Evolutionary conservation across 1,139 yeast species (phyloP).

Genomic region (Pichia sp.): DNA sequence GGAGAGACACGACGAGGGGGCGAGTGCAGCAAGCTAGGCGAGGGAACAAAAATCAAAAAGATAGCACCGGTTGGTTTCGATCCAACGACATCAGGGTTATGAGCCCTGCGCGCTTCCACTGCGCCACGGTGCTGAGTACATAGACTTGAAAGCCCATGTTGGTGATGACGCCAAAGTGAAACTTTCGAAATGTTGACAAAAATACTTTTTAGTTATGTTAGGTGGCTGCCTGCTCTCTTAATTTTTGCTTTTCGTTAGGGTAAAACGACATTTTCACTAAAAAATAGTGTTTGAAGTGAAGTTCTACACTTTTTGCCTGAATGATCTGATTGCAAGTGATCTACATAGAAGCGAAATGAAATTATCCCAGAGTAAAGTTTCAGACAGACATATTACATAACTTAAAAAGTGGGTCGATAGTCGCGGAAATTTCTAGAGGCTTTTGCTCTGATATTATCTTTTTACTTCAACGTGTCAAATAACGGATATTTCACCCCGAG

Average conservation of each 20-base stretch:
- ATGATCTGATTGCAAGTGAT: too few relatives aligned
- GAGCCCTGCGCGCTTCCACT: slow-evolving; percentile 35
- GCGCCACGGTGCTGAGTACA: slow-evolving; percentile 29
- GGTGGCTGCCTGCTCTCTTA: too few relatives aligned
- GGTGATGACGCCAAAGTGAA: background rate
- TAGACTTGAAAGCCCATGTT: background rate
- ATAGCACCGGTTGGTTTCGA: slow-evolving; percentile 99
- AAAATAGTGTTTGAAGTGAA: too few relatives aligned
- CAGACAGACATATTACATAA: background rate
- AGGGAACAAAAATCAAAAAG: slow-evolving; percentile 24
- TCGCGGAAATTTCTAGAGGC: background rate
- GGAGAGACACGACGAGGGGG: too few relatives aligned
- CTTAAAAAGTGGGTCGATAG: background rate
- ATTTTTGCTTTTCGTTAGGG: too few relatives aligned
- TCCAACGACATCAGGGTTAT: slow-evolving; percentile 99
- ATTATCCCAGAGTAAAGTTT: too few relatives aligned
- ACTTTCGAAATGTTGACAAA: background rate
- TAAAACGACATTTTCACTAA: too few relatives aligned
- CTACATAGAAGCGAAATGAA: too few relatives aligned
- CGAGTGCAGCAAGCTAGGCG: slow-evolving; percentile 1
- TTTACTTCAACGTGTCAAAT: background rate
- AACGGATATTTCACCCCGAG: background rate
- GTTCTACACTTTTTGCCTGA: too few relatives aligned
- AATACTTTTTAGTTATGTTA: background rate
- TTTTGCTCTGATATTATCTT: background rate